Conservation (phyloP, 208 protist genomes). For the Eutreptiella sp. region DNA sequence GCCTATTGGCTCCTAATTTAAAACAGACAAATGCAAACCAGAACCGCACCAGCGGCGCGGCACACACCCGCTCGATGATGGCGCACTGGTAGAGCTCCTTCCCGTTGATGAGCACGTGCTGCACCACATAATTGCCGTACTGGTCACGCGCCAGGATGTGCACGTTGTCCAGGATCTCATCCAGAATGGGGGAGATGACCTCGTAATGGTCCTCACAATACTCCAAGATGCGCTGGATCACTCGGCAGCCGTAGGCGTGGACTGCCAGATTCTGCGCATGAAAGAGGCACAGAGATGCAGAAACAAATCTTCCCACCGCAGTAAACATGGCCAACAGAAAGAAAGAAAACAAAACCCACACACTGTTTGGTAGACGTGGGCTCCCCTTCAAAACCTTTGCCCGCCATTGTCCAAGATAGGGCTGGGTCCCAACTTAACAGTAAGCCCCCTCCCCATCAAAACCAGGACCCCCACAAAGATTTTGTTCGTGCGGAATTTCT, state of each 20-base stretch:
- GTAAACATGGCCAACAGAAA: not conserved
- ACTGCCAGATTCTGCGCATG: constrained; percentile 88
- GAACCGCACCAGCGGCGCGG: no score
- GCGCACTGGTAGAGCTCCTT: constrained; percentile 54
- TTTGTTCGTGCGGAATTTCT: no score
- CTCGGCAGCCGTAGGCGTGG: constrained; percentile 98
- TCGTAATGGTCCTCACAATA: constrained; percentile 79
- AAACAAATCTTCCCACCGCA: not conserved
- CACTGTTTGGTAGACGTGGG: no score
- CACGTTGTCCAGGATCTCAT: constrained; percentile 79
- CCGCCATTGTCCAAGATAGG: no score
- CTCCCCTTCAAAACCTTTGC: no score
- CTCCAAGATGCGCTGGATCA: constrained; percentile 97
- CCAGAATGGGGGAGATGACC: constrained; percentile 69
- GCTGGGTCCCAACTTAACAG: no score
- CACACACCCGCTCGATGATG: constrained; percentile 65
- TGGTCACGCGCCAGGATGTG: constrained; percentile 84
- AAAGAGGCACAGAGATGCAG: no score
- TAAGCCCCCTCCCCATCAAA: no score
- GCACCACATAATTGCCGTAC: constrained; percentile 99
- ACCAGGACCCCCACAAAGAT: no score
- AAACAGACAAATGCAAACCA: not conserved
- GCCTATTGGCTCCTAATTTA: no score
- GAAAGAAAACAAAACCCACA: no score
- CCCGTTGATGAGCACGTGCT: constrained; percentile 92